These are phyloP conservation scores for Chytriomyces sp. DNA, from an alignment of 192 early-diverging fungal species.

Conservation along the genomic window DNA sequence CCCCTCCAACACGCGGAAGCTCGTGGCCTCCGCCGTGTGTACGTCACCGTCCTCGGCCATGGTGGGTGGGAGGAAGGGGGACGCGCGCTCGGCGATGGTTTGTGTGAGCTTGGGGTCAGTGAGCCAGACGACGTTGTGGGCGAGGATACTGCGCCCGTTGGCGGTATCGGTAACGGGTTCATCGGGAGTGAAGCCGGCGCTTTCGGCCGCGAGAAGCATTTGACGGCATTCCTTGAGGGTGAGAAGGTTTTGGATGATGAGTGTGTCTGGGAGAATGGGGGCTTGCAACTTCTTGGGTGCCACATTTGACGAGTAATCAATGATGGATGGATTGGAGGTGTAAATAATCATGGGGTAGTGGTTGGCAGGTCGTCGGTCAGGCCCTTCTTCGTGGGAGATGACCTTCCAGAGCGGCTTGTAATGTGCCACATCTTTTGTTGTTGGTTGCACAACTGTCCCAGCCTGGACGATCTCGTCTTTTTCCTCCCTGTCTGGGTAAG, in stretches of 20 bases:
- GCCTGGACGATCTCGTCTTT: conserved; percentile 31
- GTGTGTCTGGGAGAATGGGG: conserved; percentile 61
- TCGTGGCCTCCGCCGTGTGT: conserved; percentile 14
- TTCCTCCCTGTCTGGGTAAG: conserved; percentile 34
- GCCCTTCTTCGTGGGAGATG: conserved; percentile 55
- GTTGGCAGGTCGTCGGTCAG: conserved; percentile 63
- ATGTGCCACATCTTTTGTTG: background rate
- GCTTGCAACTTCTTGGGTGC: conserved; percentile 43
- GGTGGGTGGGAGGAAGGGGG: conserved; percentile 54
- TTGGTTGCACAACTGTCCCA: conserved; percentile 12
- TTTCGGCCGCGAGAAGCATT: conserved; percentile 59
- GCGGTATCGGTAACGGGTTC: conserved; percentile 58
- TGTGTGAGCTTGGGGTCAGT: conserved; percentile 58
- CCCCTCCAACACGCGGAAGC: conserved; percentile 40
- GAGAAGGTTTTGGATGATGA: conserved; percentile 59
- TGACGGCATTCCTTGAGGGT: conserved; percentile 56
- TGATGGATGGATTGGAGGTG: conserved; percentile 56
- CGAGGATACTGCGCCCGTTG: conserved; percentile 55
- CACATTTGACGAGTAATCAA: conserved; percentile 36
- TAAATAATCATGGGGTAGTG: conserved; percentile 61
- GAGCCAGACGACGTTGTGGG: conserved; percentile 73
- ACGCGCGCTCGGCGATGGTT: conserved; percentile 51
- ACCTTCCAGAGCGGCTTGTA: conserved; percentile 46
- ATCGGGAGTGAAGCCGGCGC: conserved; percentile 66
- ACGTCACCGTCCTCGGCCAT: conserved; percentile 36